Percentiles rank a stretch among this genome's conserved stretches.
phyloP scores from a whole-genome alignment of 345 rosid species.

The Salix caprea region DNA sequence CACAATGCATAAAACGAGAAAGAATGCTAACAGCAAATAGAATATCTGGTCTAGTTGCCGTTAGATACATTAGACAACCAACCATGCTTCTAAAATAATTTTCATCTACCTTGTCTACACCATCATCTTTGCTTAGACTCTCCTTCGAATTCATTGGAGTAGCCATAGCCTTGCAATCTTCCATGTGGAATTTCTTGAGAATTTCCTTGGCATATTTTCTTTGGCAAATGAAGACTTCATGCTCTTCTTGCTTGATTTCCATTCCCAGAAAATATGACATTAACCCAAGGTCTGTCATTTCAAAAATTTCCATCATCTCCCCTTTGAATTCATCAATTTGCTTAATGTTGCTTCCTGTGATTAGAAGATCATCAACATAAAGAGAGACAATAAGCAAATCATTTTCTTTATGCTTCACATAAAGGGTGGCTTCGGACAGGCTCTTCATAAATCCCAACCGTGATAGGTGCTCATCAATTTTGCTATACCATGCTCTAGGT shows the following conservation, averaged over 20 bases:
- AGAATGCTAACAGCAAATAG: too few relatives aligned
- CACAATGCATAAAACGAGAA: too few relatives aligned
- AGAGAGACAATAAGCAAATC: neutral
- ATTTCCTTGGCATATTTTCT: too few relatives aligned
- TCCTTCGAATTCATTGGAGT: too few relatives aligned
- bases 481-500: neutral
- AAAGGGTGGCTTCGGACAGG: neutral
- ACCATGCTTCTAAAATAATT: too few relatives aligned
- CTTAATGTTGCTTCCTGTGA: neutral
- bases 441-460: neutral
- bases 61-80: too few relatives aligned
- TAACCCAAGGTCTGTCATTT: neutral
- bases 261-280: neutral
- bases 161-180: too few relatives aligned
- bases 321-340: neutral
- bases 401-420: neutral
- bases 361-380: neutral
- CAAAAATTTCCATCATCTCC: neutral
- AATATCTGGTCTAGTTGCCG: too few relatives aligned
- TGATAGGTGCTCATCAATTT: neutral
- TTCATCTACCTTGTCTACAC: too few relatives aligned
- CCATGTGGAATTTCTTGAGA: too few relatives aligned
- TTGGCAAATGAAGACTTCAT: too few relatives aligned
- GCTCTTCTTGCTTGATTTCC: neutral
- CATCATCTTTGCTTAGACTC: too few relatives aligned